Base-by-base conservation (phyloP, 257 asterid genomes). In the Solanum raphanifolium region DNA sequence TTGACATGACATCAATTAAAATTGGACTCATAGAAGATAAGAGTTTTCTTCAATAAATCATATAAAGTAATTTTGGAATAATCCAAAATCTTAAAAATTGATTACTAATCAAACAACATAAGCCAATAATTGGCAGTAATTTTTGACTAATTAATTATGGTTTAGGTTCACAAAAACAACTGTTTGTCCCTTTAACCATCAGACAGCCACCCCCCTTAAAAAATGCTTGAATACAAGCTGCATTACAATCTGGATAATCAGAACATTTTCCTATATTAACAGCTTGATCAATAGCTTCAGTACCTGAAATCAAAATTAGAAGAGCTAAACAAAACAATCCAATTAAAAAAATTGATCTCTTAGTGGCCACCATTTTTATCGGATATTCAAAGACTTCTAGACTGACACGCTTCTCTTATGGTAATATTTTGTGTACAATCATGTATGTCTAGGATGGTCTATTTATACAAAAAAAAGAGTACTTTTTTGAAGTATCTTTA, bases 251-350 rank as follows among this genome's bases (percentile, higher is more conserved):
- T 73, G 27, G 60, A 81, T 34, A 86, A 0, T 52, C 13, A 8
- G 88, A 73, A 48, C 88, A 86, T 15, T 13, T 31, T 81, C 88
- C 88, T n/a, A 72, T 39, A 74, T 74, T 23, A 38, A 86, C 36
- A 2, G 62, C 66, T 73, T 16, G 29, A 15, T 46, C 8, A 4
- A 2, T 5, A 25, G 85, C 85, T 27, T 81, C 85, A 34, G 7
- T 34, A 46, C 27, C 36, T 81, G 68, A 81, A 81, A 29, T 81
- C 5, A 81, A 16, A 43, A 73, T 31, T 31, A 81, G 29, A 81
- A 81, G 29, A 46, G 68, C 85, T 25, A 81, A 81, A 46, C 41
- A 81, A 81, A 81, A 81, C 11, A 81, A 81, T 46, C 69, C 85
- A 81, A 81, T 46, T 9, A 81, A 9, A 16, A 81, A 74, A 35